phyloP scores from a whole-genome alignment of 1,139 yeast genomes.

The Protomyces arabidopsidicola region DNA sequence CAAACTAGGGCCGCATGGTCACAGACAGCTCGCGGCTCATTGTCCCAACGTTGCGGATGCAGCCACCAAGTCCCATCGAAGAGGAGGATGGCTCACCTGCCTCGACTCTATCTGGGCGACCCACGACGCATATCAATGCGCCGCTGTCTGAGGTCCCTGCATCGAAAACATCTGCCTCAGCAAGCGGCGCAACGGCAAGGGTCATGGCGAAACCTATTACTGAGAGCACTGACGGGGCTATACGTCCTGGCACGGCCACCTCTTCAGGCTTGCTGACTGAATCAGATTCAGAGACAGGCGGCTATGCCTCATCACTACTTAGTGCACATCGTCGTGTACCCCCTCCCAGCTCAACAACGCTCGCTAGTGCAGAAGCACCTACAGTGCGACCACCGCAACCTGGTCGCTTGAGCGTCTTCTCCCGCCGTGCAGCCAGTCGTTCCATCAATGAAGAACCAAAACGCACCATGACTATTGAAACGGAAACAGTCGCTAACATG shows the following conservation, averaged over 20 bases:
- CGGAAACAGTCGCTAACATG: constrained; percentile 22
- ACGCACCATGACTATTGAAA: constrained; percentile 25
- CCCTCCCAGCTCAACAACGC: neutral
- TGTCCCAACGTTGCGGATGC: constrained; percentile 15
- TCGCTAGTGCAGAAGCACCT: neutral
- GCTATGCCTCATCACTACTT: neutral
- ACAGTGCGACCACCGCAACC: neutral
- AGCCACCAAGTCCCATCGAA: constrained; percentile 18
- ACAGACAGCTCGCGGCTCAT: neutral
- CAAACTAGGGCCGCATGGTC: neutral
- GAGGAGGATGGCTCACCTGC: neutral
- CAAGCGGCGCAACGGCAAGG: neutral
- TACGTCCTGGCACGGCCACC: neutral
- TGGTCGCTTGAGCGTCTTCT: constrained; percentile 22
- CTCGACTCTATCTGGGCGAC: neutral
- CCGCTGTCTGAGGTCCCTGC: neutral
- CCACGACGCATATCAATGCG: neutral
- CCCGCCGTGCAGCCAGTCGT: constrained; percentile 21
- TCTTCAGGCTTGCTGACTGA: neutral
- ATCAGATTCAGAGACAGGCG: constrained; percentile 1
- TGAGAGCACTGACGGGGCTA: neutral
- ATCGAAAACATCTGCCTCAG: neutral
- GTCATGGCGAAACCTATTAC: neutral
- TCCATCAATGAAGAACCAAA: constrained; percentile 8
- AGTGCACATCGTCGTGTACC: neutral